Percentiles rank a stretch among this genome's conserved stretches.
phyloP scores from a whole-genome alignment of 176 grass and related monocot genomes.

The Cocos nucifera region DNA sequence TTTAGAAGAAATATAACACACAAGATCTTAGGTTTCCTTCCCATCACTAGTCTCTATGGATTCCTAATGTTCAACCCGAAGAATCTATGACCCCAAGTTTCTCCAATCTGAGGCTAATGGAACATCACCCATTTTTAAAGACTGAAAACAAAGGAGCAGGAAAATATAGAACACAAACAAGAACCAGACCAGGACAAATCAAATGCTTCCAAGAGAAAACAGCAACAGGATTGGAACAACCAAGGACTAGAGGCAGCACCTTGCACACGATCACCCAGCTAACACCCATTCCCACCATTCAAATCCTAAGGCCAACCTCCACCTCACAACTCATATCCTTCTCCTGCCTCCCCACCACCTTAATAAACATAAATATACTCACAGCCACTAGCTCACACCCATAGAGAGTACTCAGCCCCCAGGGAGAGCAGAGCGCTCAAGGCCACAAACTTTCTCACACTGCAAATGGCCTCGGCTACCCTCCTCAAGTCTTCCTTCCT shows the following conservation, averaged over 20 bases:
- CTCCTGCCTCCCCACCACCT: slow-evolving; percentile 21
- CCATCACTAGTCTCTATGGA: no score
- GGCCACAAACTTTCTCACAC: not conserved
- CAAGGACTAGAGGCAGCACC: not conserved
- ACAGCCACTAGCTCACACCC: slow-evolving; percentile 37
- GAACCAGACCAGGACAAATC: no score
- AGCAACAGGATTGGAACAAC: not conserved
- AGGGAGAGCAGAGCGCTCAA: slow-evolving; percentile 28
- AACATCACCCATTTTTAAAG: no score
- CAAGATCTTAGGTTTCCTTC: no score
- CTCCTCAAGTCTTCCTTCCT: slow-evolving; percentile 98
- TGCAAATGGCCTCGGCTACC: slow-evolving; percentile 79
- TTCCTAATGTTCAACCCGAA: no score
- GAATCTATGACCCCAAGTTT: no score
- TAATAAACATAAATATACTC: slow-evolving; percentile 41
- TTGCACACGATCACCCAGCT: slow-evolving; percentile 11
- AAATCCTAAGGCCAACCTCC: slow-evolving; percentile 44
- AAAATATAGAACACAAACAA: no score
- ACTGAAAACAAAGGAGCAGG: no score
- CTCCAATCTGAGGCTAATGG: no score
- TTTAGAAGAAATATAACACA: no score
- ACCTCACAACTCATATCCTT: slow-evolving; percentile 89
- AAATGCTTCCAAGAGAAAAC: no score
- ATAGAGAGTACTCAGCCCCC: slow-evolving; percentile 18
- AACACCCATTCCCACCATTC: slow-evolving; percentile 47